Conservation (phyloP, 352 stramenopile genomes). For the Phytopythium ostracodes region DNA sequence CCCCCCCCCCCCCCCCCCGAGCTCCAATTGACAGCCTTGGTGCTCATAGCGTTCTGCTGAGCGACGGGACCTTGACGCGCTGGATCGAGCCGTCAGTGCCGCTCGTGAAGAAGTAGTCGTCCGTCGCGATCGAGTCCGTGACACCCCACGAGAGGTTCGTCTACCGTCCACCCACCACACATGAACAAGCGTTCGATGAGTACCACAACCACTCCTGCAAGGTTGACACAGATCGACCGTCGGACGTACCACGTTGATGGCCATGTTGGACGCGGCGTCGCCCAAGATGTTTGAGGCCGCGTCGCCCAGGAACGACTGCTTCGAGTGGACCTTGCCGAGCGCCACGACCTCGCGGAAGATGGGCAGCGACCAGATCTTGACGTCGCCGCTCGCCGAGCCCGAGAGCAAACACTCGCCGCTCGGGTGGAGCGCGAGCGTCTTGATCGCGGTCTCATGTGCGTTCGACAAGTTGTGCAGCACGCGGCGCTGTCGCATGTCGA, state of each 20-base stretch:
- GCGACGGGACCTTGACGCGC: slow-evolving; percentile 55
- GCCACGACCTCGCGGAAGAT: slow-evolving; percentile 80
- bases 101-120: slow-evolving; percentile 82
- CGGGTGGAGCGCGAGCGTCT: slow-evolving; percentile 72
- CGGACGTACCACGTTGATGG: slow-evolving; percentile 75
- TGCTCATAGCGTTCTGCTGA: slow-evolving; percentile 24
- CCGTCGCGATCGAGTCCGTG: slow-evolving; percentile 73
- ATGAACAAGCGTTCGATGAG: not conserved
- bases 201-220: slow-evolving; percentile 1
- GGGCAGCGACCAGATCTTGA: slow-evolving; percentile 88
- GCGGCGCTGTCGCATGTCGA: slow-evolving; percentile 85
- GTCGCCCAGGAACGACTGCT: slow-evolving; percentile 76
- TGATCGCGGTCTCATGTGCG: slow-evolving; percentile 83
- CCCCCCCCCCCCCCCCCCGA: no score
- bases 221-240: not conserved
- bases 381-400: slow-evolving; percentile 72
- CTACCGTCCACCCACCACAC: slow-evolving; percentile 16
- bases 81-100: slow-evolving; percentile 81
- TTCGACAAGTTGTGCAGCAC: slow-evolving; percentile 81
- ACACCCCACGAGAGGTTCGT: slow-evolving; percentile 83
- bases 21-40: not conserved
- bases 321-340: slow-evolving; percentile 71
- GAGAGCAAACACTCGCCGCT: slow-evolving; percentile 80
- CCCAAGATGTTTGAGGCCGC: slow-evolving; percentile 73
- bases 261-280: slow-evolving; percentile 80